A percentile compares a stretch with the other conserved stretches of the same genome.
Conservation (phyloP, 1,139 yeast genomes). For the Meyerozyma smithsonii region DNA sequence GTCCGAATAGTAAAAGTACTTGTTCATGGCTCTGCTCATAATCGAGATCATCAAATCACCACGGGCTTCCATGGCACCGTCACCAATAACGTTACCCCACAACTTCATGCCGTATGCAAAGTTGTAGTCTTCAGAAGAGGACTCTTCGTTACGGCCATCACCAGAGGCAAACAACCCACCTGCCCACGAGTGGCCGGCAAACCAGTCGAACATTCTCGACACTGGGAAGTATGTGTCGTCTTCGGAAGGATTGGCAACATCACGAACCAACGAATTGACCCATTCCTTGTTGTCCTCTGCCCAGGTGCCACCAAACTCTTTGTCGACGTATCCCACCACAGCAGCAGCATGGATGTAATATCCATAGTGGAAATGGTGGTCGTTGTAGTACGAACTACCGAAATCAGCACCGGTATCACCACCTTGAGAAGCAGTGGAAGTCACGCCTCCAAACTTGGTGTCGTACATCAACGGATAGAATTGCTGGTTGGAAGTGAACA, state of each 20-base stretch:
- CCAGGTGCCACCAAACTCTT: slow-evolving; percentile 61
- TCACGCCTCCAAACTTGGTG: slow-evolving; percentile 60
- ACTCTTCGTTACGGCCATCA: slow-evolving; percentile 79
- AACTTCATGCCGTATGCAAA: slow-evolving; percentile 78
- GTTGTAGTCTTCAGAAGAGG: slow-evolving; percentile 77
- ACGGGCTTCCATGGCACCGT: slow-evolving; percentile 67
- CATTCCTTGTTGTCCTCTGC: slow-evolving; percentile 57
- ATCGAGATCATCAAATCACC: slow-evolving; percentile 72
- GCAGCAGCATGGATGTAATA: slow-evolving; percentile 78
- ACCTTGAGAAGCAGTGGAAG: slow-evolving; percentile 55
- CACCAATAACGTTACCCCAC: slow-evolving; percentile 75
- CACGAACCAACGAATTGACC: slow-evolving; percentile 65
- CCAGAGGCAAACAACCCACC: slow-evolving; percentile 64
- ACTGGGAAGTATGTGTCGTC: slow-evolving; percentile 68
- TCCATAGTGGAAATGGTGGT: slow-evolving; percentile 79
- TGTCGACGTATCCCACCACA: slow-evolving; percentile 61
- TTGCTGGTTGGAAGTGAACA: slow-evolving; percentile 49
- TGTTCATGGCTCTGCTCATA: slow-evolving; percentile 55
- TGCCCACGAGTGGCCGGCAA: slow-evolving; percentile 83
- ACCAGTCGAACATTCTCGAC: slow-evolving; percentile 77
- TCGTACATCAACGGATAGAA: slow-evolving; percentile 64
- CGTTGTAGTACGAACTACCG: slow-evolving; percentile 70
- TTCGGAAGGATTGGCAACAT: slow-evolving; percentile 68
- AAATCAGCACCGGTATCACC: slow-evolving; percentile 39
- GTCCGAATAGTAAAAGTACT: slow-evolving; percentile 53